These are phyloP conservation scores for Lonicera japonica DNA, from an alignment of 129 eudicot species.

Conservation along the genomic window DNA sequence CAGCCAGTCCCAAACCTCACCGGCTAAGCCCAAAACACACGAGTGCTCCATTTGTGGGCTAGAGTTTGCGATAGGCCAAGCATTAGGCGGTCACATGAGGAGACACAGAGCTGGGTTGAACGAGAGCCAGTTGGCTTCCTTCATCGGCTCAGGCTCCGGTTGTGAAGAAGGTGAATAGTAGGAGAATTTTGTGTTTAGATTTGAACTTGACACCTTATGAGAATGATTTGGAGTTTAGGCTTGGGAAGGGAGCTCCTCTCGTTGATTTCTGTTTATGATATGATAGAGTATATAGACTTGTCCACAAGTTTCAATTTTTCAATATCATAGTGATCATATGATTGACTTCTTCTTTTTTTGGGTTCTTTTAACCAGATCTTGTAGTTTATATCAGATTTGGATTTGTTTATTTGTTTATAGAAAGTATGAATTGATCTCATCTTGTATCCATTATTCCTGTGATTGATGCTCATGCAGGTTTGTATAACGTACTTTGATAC, in stretches of 20 bases:
- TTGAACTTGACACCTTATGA: neutral
- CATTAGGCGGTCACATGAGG: neutral
- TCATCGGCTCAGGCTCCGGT: neutral
- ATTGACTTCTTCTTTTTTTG: neutral
- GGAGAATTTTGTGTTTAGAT: neutral
- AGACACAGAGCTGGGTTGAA: neutral
- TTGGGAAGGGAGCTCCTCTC: neutral
- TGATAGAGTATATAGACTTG: neutral
- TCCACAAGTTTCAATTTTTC: neutral
- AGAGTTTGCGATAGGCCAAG: neutral
- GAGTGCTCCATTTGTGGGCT: slow-evolving; percentile 1
- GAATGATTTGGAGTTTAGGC: neutral
- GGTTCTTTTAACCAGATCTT: no score
- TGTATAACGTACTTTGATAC: no score
- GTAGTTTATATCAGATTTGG: neutral
- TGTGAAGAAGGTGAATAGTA: neutral
- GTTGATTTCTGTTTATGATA: neutral
- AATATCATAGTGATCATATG: neutral
- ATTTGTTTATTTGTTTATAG: neutral
- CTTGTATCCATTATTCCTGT: no score
- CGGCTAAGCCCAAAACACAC: neutral
- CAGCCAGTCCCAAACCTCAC: neutral
- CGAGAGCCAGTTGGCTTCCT: neutral
- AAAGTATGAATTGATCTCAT: no score
- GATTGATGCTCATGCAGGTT: no score